Conservation (phyloP, 2,329 filamentous ascomycete genomes). For the Ophiostoma populinum region DNA sequence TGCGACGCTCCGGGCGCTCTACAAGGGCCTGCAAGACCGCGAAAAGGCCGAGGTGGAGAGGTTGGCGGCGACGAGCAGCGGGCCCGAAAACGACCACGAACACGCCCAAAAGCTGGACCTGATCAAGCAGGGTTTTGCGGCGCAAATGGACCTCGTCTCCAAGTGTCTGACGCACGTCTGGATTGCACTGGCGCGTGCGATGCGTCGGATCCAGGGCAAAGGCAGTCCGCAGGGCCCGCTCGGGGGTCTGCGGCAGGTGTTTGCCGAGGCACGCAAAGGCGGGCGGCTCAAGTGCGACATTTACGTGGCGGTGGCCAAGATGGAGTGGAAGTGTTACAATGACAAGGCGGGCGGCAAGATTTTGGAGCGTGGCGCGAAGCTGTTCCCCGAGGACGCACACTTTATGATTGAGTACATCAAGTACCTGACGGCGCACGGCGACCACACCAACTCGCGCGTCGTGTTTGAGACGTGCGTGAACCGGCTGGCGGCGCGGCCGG, state of each 20-base stretch:
- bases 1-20: slow-evolving; percentile 73
- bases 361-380: slow-evolving; percentile 79
- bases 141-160: slow-evolving; percentile 59
- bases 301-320: slow-evolving; percentile 80
- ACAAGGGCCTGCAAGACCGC: slow-evolving; percentile 51
- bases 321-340: slow-evolving; percentile 93
- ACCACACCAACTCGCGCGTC: slow-evolving; percentile 80
- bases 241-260: slow-evolving; percentile 67
- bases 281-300: slow-evolving; percentile 87
- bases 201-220: slow-evolving; percentile 85
- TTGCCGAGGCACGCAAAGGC: slow-evolving; percentile 71
- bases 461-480: slow-evolving; percentile 92
- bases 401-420: slow-evolving; percentile 95
- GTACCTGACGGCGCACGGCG: slow-evolving; percentile 79
- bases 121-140: slow-evolving; percentile 48
- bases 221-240: slow-evolving; percentile 39
- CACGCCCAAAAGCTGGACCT: slow-evolving; percentile 42
- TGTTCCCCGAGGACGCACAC: slow-evolving; percentile 84
- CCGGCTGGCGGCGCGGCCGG: slow-evolving; percentile 60
- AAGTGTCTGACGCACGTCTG: slow-evolving; percentile 82
- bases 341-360: slow-evolving; percentile 87
- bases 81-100: slow-evolving; percentile 15
- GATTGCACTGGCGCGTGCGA: slow-evolving; percentile 87
- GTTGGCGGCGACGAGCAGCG: slow-evolving; percentile 16
- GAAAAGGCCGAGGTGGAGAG: slow-evolving; percentile 42